Evolutionary conservation across 805 yeast species (phyloP).

Genomic region (Tetrapisispora arboricola): DNA sequence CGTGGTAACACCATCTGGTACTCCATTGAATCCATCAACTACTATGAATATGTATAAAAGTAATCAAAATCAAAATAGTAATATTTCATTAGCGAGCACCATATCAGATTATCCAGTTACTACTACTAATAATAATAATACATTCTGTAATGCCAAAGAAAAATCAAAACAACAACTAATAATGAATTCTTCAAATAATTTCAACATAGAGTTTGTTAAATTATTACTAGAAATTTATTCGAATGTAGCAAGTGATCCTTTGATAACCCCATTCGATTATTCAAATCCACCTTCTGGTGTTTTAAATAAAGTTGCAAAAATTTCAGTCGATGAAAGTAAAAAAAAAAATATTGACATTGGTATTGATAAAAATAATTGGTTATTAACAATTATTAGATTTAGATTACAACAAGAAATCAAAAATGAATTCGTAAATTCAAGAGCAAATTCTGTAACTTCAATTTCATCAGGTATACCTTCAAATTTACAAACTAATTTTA

Average conservation of each 20-base stretch:
- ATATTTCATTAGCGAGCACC: constrained; percentile 23
- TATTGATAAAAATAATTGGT: constrained; percentile 29
- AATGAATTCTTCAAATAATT: neutral
- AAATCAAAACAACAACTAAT: constrained; percentile 2
- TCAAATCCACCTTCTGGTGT: constrained; percentile 60
- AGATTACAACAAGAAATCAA: constrained; percentile 27
- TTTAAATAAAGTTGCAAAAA: constrained; percentile 48
- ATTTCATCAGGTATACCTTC: constrained; percentile 18
- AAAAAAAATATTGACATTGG: constrained; percentile 30
- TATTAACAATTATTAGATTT: constrained; percentile 32
- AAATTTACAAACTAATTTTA: constrained; percentile 4
- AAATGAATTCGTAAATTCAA: constrained; percentile 21
- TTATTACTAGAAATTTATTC: constrained; percentile 40
- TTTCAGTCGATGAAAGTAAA: constrained; percentile 35
- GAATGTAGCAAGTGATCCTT: constrained; percentile 43
- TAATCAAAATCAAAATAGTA: constrained; percentile 16
- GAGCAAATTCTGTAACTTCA: constrained; percentile 17
- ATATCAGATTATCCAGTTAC: constrained; percentile 13
- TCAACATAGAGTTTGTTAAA: constrained; percentile 34
- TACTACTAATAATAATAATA: neutral
- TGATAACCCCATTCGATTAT: constrained; percentile 57
- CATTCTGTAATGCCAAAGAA: neutral
- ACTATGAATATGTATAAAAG: constrained; percentile 2
- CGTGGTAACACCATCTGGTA: neutral
- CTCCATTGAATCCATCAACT: neutral